Base-by-base conservation (phyloP, 73 alveolate genomes). In the Uronychia binucleata region DNA sequence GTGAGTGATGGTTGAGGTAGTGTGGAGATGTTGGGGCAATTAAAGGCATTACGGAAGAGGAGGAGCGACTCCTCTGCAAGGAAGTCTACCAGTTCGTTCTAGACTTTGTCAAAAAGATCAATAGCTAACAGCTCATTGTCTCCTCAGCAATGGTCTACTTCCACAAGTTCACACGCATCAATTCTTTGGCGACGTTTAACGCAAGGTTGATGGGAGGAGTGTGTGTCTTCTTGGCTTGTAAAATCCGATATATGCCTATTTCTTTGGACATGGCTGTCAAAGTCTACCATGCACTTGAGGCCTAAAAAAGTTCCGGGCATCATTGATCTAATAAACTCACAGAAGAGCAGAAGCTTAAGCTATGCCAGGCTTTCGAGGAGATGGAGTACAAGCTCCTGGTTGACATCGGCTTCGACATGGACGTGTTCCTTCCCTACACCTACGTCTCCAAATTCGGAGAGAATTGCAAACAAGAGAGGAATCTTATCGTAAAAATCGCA, bases 221-320 rank as follows among this genome's bases (percentile, higher is more conserved):
- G 25, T 75, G 89, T 75, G 88, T 81, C 29, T 87, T 87, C 85
- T 33, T 87, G 59, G 86, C 89, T 14, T 85, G 83, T 33, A 87
- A 87, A 79, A 83, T 80, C 80, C 60, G 31, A 14, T 87, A 87
- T 85, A n/a, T 60, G 80, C 93, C 93, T 28, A 57, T 87, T 14
- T 28, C 82, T 29, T 77, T 87, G 28, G 85, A 79, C 46, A 26
- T 28, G 30, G 93, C 93, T 26, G 93, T 81, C 27, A 58, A 80
- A 33, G 84, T 74, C 14, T 87, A 57, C 74, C 77, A 79, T 80
- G 59, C 1, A 59, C 58, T 87, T 11, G 93, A 87, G 35, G 25
- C 5, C 26, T 33, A 80, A 77, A 60, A 77, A 27, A 60, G 75
- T 30, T 60, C 58, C 31, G 67, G 67, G n/a, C 67, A 81, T 86